These are phyloP conservation scores for Lentinula detonsa DNA, from an alignment of 768 basidiomycete genomes.

Conservation along the genomic window DNA sequence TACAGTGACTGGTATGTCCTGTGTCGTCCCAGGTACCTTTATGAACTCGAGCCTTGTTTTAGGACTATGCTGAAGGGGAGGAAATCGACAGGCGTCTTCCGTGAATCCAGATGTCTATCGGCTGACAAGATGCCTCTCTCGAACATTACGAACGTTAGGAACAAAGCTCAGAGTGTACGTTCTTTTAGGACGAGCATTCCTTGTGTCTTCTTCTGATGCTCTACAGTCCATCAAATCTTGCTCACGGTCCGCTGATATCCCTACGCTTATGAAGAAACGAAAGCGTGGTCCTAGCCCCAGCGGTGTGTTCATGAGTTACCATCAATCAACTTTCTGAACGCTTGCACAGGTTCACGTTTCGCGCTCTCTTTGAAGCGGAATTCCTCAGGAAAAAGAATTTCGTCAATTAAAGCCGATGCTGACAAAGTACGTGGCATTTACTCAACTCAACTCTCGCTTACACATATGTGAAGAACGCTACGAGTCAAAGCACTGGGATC, in stretches of 20 bases:
- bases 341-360: not conserved
- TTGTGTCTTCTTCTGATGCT: not conserved
- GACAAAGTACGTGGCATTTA: not conserved
- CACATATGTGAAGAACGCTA: too few species aligned
- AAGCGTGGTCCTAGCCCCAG: not conserved
- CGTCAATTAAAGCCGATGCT: not conserved
- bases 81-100: not conserved
- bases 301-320: not conserved
- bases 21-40: not conserved
- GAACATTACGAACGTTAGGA: not conserved
- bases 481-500: too few species aligned
- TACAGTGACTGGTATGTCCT: not conserved
- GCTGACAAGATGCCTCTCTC: not conserved
- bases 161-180: not conserved
- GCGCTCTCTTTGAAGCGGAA: not conserved
- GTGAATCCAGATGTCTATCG: too few species aligned
- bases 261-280: not conserved
- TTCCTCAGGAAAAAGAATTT: not conserved
- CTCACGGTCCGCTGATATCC: not conserved
- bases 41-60: not conserved
- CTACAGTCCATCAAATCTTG: not conserved
- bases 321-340: too few species aligned
- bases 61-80: not conserved
- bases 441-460: too few species aligned
- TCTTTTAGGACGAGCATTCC: not conserved